Base-by-base conservation (phyloP, 257 asterid genomes). In the Solanum medicagineum region DNA sequence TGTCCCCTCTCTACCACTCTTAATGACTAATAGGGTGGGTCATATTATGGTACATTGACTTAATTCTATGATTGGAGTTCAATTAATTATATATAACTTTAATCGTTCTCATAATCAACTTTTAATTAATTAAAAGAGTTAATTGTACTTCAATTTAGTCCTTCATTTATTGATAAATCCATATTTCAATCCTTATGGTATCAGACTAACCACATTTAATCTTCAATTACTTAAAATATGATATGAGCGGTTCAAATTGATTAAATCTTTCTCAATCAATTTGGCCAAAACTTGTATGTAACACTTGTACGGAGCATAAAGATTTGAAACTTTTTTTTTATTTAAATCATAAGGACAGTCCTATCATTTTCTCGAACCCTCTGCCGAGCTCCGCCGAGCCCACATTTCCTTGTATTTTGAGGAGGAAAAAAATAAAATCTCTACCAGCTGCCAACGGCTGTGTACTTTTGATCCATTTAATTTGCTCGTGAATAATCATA, bases 1-100 rank as follows among this genome's bases (percentile, higher is more conserved):
- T 86, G 86, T 83, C 71, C 59, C 88, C 74, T 42, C 26, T 49
- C 86, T 74, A 71, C 86, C 51, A 32, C 44, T 47, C 47, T 22
- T 44, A 80, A 49, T 42, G 80, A 44, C 19, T 55, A 47, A 63
- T 8, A 16, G 42, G 44, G 55, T 60, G 73, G 24, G 75, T 17
- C 10, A 26, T 56, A 63, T 70, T 42, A 70, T 42, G 71, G 44
- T n/a, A 82, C 15, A 42, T 71, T 84, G 83, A 57, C 71, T 71
- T 73, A 70, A 70, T 70, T 70, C 49, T 57, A 73, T 74, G n/a
- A 84, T 84, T 71, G 83, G 24, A 49, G 74, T 22, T 75, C 44
- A 29, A 66, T 42, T 47, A 54, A 66, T 42, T 47, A 54, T 62
- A 14, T 20, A 20, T 29, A 24, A 16, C 40, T 60, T 65, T 16